Base-by-base conservation (phyloP, 768 basidiomycete species). In the Ramaria sp. region DNA sequence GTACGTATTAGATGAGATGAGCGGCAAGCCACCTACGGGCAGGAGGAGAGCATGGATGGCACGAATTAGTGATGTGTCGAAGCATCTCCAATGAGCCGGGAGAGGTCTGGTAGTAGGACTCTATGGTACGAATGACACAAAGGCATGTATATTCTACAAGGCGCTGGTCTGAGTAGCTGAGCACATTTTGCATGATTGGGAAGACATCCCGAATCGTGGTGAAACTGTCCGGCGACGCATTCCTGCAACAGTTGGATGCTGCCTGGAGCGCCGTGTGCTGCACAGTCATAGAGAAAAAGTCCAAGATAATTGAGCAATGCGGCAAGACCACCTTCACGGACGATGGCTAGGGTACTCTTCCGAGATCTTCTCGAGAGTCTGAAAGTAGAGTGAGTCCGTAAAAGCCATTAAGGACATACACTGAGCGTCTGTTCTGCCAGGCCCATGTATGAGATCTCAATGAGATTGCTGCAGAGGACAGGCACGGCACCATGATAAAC, bases 361-460 rank as follows among this genome's bases (percentile, higher is more conserved):
- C 3, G 95, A 95, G 37, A 99, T 94, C 73, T 99, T 99, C 73
- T 97, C 91, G 74, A 96, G 75, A 0, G 95, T 99, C 95, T 97
- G 66, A 12, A 38, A 50, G 63, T 49, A 37, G 34, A 37, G 34
- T 37, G 34, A 37, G 34, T 10, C 9, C 34, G 9, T 13, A 37
- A 60, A 59, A 63, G 57, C 57, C 48, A 50, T 37, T 48, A 22
- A 52, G 51, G 41, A 81, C 93, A 75, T 75, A 97, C 95, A 66
- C 91, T 94, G 62, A 99, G 73, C 9, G 95, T 97, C 72, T 99
- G 96, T 68, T 98, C 96, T 12, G 96, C 96, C 47, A 99, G 77
- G 70, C 98, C 96, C 62, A 99, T 98, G 67, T 94, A 96, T 22
- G 91, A 90, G 58, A 99, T 99, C 71, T 96, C 91, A 68, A 91